These are phyloP conservation scores for Cryptococcus amylolentus DNA, from an alignment of 1,284 basidiomycete genomes.

Conservation along the genomic window DNA sequence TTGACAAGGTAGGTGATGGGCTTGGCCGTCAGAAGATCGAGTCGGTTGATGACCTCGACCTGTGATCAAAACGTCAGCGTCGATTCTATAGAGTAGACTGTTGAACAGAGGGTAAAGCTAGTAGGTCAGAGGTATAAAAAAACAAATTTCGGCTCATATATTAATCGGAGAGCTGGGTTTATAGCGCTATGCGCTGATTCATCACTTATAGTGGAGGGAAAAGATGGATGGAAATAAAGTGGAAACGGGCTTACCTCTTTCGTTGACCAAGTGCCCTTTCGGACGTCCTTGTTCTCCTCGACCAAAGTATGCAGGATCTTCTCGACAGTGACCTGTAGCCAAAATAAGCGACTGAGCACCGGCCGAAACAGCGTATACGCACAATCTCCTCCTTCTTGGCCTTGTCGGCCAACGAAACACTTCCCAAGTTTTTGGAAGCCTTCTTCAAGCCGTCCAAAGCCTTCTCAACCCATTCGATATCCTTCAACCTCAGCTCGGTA, in stretches of 20 bases:
- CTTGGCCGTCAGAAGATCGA: conserved; percentile 91
- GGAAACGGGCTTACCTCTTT: conserved; percentile 77
- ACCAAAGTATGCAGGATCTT: conserved; percentile 77
- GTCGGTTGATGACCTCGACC: conserved; percentile 93
- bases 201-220: conserved; percentile 52
- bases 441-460: conserved; percentile 75
- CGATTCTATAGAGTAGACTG: conserved; percentile 11
- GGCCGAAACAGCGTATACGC: conserved; percentile 26
- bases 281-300: conserved; percentile 83
- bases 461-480: conserved; percentile 99
- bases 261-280: conserved; percentile 91
- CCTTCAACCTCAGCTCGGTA: conserved; percentile 89
- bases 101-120: not conserved
- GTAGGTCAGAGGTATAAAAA: conserved; percentile 52
- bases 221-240: not conserved
- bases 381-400: conserved; percentile 96
- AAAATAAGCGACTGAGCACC: not conserved
- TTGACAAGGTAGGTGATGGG: conserved; percentile 99
- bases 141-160: conserved; percentile 57
- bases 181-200: conserved; percentile 73
- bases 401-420: conserved; percentile 82
- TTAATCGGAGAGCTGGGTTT: conserved; percentile 67
- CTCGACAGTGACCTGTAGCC: conserved; percentile 70
- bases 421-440: conserved; percentile 60
- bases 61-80: conserved; percentile 46